These are phyloP conservation scores for Dioszegia crocea DNA, from an alignment of 768 basidiomycete species.

Conservation along the genomic window DNA sequence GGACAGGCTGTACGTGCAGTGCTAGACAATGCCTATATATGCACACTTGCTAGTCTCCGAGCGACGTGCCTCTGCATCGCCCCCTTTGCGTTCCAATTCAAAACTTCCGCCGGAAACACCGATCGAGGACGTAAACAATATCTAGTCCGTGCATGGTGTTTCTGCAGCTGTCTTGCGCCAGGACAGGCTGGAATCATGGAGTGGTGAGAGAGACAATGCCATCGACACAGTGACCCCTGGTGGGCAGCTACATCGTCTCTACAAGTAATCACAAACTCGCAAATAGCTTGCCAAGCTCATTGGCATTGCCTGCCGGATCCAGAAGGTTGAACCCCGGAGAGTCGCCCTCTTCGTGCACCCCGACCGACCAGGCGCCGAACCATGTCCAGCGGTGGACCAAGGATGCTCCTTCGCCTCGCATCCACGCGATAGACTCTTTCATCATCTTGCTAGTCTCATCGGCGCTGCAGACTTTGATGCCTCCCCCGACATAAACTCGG, in stretches of 20 bases:
- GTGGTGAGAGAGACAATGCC: background rate
- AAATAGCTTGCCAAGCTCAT: constrained; percentile 16
- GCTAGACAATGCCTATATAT: no score
- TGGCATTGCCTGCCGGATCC: constrained; percentile 23
- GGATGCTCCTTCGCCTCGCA: constrained; percentile 21
- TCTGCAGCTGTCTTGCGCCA: no score
- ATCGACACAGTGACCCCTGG: no score
- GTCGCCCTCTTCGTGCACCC: constrained; percentile 10
- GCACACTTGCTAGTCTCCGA: no score
- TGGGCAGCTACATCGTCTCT: no score
- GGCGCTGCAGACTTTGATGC: constrained; percentile 13
- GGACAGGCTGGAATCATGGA: no score
- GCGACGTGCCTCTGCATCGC: no score
- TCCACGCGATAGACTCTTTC: constrained; percentile 27
- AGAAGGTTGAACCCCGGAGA: constrained; percentile 15
- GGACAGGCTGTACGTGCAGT: no score
- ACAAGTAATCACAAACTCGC: background rate
- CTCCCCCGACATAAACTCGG: constrained; percentile 20
- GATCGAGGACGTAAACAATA: no score
- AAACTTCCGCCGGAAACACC: no score
- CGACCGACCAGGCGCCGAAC: constrained; percentile 29
- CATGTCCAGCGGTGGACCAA: constrained; percentile 35
- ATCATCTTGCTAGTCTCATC: constrained; percentile 29
- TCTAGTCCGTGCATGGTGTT: no score
- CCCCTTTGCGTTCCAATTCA: no score